Evolutionary conservation across 495 filamentous ascomycete species (phyloP).

Genomic region (Neurospora sp.): DNA sequence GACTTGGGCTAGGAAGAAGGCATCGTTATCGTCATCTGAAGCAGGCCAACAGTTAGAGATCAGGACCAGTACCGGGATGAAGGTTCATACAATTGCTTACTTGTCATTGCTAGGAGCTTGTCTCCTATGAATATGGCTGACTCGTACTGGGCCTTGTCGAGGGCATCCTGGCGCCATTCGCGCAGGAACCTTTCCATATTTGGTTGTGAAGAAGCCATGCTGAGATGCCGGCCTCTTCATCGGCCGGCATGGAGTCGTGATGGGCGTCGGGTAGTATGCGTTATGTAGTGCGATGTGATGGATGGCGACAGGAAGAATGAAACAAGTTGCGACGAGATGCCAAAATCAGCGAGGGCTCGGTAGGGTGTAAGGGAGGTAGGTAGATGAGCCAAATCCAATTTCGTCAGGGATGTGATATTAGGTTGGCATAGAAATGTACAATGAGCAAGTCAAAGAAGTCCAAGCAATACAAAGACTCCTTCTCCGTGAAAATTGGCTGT

Average conservation of each 20-base stretch:
- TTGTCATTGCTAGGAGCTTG: constrained; percentile 87
- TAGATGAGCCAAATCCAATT: background rate
- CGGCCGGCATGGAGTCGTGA: background rate
- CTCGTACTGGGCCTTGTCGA: constrained; percentile 90
- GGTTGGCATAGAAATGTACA: background rate
- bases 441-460: background rate
- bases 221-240: background rate
- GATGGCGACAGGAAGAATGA: background rate
- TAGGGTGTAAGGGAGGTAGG: background rate
- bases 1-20: constrained; percentile 88
- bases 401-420: background rate
- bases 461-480: background rate
- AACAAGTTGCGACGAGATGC: background rate
- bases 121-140: constrained; percentile 94
- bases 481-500: background rate
- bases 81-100: constrained; percentile 38
- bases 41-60: background rate
- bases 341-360: background rate
- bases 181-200: constrained; percentile 85
- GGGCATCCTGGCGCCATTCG: constrained; percentile 84
- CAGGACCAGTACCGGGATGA: background rate
- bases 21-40: constrained; percentile 70
- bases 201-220: constrained; percentile 16
- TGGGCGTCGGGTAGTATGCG: background rate
- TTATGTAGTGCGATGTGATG: background rate